phyloP scores from a whole-genome alignment of 306 rosid species.

The cucumber (Cucumis sativus) region DNA sequence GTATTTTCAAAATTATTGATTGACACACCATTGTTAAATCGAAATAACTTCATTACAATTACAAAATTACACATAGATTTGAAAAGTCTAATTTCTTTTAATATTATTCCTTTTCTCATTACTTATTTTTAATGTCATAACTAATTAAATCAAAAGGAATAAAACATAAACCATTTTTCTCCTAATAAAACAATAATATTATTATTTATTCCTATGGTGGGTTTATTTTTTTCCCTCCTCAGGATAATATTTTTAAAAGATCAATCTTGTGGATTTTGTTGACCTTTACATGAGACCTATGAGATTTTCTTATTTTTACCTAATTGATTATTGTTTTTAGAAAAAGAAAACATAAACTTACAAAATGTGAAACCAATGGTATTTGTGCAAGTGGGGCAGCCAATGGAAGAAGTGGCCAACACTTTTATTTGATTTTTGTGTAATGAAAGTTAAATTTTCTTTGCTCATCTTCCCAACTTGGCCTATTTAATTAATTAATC shows the following conservation, averaged over 20 bases:
- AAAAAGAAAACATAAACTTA: neutral
- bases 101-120: too few relatives aligned
- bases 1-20: too few relatives aligned
- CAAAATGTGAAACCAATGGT: neutral
- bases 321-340: neutral
- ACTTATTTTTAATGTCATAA: neutral
- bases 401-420: neutral
- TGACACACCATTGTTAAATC: too few relatives aligned
- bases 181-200: neutral
- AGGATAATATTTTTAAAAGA: neutral
- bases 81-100: too few relatives aligned
- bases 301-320: neutral
- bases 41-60: too few relatives aligned
- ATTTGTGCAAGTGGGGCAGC: constrained; percentile 7
- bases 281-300: neutral
- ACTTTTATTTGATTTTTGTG: neutral
- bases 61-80: too few relatives aligned
- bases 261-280: neutral
- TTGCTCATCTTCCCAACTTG: constrained; percentile 5
- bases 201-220: neutral
- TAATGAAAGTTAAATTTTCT: neutral
- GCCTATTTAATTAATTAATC: neutral
- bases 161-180: neutral
- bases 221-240: neutral
- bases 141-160: neutral